phyloP scores from a whole-genome alignment of 23 red algal genomes.

The Gracilariopsis chorda region DNA sequence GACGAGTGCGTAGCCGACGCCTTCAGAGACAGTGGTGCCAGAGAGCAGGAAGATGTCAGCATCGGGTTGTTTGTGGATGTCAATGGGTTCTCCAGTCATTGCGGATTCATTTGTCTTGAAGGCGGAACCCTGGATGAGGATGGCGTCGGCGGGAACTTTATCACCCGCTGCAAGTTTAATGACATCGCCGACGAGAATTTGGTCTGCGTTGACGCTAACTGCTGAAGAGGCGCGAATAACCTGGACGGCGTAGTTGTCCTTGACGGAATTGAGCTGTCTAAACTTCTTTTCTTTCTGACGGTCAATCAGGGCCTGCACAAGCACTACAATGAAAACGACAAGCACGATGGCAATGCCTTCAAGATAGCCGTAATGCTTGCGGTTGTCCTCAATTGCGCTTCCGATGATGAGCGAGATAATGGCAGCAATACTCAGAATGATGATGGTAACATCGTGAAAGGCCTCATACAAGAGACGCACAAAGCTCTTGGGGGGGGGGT shows the following conservation, averaged over 20 bases:
- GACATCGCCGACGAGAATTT: slow-evolving; percentile 85
- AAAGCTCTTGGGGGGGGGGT: slow-evolving; percentile 74
- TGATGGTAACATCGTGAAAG: slow-evolving; percentile 83
- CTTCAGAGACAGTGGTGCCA: slow-evolving; percentile 82
- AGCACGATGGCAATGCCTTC: slow-evolving; percentile 93
- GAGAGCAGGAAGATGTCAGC: slow-evolving; percentile 86
- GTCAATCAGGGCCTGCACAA: slow-evolving; percentile 76
- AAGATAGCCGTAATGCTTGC: slow-evolving; percentile 78
- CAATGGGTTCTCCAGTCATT: slow-evolving; percentile 88
- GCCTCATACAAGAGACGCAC: slow-evolving; percentile 50
- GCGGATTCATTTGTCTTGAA: slow-evolving; percentile 88
- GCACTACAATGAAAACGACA: slow-evolving; percentile 79
- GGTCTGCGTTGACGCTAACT: slow-evolving; percentile 13
- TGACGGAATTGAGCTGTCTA: slow-evolving; percentile 85
- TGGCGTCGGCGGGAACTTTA: slow-evolving; percentile 80
- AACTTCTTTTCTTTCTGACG: slow-evolving; percentile 79
- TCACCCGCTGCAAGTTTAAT: slow-evolving; percentile 87
- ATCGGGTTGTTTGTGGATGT: slow-evolving; percentile 64
- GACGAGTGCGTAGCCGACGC: slow-evolving; percentile 66
- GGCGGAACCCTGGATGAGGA: slow-evolving; percentile 57
- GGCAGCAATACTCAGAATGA: slow-evolving; percentile 84
- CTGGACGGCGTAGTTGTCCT: slow-evolving; percentile 82
- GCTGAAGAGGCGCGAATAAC: slow-evolving; percentile 55
- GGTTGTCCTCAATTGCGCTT: slow-evolving; percentile 57
- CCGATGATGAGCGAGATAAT: slow-evolving; percentile 64